phyloP scores from a whole-genome alignment of 495 filamentous ascomycete species.

The Emericellopsis terricola region DNA sequence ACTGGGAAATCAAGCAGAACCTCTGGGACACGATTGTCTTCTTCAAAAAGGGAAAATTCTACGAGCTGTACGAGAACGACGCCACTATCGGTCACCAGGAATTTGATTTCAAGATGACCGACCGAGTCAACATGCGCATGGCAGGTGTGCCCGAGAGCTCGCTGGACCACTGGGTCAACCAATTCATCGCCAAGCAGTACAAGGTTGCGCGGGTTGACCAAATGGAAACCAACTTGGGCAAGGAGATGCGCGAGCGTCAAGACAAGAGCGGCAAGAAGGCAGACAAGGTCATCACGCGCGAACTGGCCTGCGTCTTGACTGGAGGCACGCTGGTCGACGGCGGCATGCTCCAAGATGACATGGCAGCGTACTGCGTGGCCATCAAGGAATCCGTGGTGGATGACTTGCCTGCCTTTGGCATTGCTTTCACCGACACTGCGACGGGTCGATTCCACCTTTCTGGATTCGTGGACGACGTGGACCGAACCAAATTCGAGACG shows the following conservation, averaged over 20 bases:
- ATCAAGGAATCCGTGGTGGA: conserved; percentile 78
- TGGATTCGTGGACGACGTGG: conserved; percentile 79
- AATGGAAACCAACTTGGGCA: conserved; percentile 82
- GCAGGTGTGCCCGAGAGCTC: conserved; percentile 86
- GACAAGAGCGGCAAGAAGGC: conserved; percentile 34
- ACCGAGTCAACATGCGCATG: conserved; percentile 98
- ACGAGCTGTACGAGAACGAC: conserved; percentile 96
- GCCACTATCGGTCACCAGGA: conserved; percentile 92
- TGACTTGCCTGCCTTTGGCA: conserved; percentile 67
- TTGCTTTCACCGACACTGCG: conserved; percentile 89
- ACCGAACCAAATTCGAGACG: conserved; percentile 96
- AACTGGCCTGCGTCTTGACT: conserved; percentile 81
- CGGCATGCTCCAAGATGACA: conserved; percentile 94
- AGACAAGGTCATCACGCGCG: conserved; percentile 84
- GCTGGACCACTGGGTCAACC: conserved; percentile 80
- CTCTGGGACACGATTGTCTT: conserved; percentile 97
- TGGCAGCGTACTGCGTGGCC: conserved; percentile 90
- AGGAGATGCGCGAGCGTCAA: conserved; percentile 91
- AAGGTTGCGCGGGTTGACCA: conserved; percentile 97
- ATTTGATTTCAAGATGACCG: conserved; percentile 95
- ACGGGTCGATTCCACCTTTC: conserved; percentile 90
- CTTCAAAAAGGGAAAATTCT: conserved; percentile 99
- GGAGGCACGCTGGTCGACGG: conserved; percentile 86
- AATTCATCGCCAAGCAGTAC: conserved; percentile 84
- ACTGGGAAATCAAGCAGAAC: conserved; percentile 99